Percentiles rank a stretch among this genome's conserved stretches.
Evolutionary conservation across 1,284 basidiomycete species (phyloP).

Genomic region (Golubevia sp.): DNA sequence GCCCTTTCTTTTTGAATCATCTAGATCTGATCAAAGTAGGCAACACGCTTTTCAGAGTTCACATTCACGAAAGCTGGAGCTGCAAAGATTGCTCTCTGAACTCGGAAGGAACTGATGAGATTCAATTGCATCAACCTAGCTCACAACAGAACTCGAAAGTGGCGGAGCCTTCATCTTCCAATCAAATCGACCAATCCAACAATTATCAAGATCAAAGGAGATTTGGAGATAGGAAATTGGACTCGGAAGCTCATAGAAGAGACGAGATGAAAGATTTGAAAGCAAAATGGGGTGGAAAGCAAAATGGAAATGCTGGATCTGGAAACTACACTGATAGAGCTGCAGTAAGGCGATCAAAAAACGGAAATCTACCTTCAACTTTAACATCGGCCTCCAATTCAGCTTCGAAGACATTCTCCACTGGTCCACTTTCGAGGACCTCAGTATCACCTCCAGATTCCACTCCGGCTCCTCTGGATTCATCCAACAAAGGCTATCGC

Average conservation of each 20-base stretch:
- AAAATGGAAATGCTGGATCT: neutral
- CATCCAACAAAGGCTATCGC: neutral
- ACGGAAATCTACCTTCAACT: neutral
- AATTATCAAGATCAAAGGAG: too few relatives aligned
- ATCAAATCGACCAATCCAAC: too few relatives aligned
- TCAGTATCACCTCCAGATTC: neutral
- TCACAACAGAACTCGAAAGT: too few relatives aligned
- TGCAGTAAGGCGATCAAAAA: neutral
- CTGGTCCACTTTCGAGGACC: too few relatives aligned
- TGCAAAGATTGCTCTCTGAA: too few relatives aligned
- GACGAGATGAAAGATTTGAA: conserved; percentile 7
- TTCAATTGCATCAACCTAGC: too few relatives aligned
- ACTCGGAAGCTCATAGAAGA: conserved; percentile 6
- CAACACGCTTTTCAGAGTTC: too few relatives aligned
- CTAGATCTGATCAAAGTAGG: too few relatives aligned
- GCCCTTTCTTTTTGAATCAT: too few relatives aligned
- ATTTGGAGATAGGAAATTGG: conserved; percentile 6
- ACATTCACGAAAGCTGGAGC: too few relatives aligned
- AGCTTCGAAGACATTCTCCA: neutral
- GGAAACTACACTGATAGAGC: neutral
- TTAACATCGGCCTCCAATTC: neutral
- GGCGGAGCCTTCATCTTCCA: too few relatives aligned
- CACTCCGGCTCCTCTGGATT: neutral
- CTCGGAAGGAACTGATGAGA: too few relatives aligned
- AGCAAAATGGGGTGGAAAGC: neutral